A percentile compares a stretch with the other conserved stretches of the same genome.
phyloP scores from a whole-genome alignment of 306 rosid genomes.

The Rosa multiflora region DNA sequence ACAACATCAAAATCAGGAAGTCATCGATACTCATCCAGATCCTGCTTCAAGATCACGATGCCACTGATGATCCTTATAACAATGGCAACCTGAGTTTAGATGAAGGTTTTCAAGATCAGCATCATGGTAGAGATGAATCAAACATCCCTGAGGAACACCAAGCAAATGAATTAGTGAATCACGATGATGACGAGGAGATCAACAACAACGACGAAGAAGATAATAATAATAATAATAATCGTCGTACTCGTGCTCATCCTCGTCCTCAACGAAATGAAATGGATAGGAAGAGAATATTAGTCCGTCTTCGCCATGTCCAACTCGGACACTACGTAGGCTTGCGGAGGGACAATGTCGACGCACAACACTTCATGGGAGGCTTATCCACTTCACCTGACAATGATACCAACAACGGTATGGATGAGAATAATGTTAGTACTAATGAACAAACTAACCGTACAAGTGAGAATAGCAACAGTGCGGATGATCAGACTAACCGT shows the following conservation, averaged over 20 bases:
- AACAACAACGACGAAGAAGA: not conserved
- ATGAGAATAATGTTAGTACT: too few species aligned
- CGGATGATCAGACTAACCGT: too few species aligned
- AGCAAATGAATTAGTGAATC: not conserved
- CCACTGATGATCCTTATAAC: not conserved
- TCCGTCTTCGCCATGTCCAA: constrained; percentile 16
- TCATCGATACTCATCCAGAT: not conserved
- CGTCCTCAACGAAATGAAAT: not conserved
- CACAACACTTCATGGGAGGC: not conserved
- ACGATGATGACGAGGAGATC: not conserved
- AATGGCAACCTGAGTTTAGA: not conserved
- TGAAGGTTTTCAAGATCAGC: not conserved
- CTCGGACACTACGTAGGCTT: not conserved
- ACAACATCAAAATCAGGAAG: not conserved
- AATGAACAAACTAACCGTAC: too few species aligned
- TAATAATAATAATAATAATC: too few species aligned
- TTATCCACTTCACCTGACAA: not conserved
- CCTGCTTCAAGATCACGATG: not conserved
- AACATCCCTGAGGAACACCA: not conserved
- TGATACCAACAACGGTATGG: not conserved
- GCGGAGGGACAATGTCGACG: not conserved
- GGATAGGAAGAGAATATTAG: not conserved
- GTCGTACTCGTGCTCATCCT: too few species aligned
- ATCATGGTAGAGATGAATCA: not conserved
- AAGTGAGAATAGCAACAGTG: too few species aligned